Base-by-base conservation (phyloP, 2,329 filamentous ascomycete genomes). In the Alternaria infectoria region DNA sequence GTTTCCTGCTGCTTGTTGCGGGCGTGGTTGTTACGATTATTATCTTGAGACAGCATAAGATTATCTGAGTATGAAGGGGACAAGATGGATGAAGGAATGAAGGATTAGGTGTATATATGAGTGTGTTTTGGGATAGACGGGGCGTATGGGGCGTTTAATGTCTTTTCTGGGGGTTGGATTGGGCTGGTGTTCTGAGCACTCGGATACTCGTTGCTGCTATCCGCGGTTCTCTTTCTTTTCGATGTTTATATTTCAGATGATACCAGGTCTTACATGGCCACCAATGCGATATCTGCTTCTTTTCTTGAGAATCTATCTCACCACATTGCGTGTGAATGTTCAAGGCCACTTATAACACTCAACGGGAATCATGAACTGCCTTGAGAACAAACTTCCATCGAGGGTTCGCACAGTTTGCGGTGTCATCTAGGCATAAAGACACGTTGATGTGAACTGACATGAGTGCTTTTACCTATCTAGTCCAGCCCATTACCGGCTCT, bases 21-120 rank as follows among this genome's bases (percentile, higher is more conserved):
- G 83, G 78, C 1, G 74, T 83, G 2, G 81, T 86, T 11, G 78
- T 83, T 2, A 74, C 83, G 0, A 72, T 86, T 1, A 75, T 86
- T 62, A 83, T 84, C 76, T 59, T 84, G 61, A 74, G 77, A 59
- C 65, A 67, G 25, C 74, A 66, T 56, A 58, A 62, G 19, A 71
- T 79, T 17, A 73, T 79, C 15, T 78, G 64, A 73, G 13, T 1
- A 25, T 25, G 21, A 15, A 7, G 13, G 26, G 46, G 23, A n/a
- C n/a, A n/a, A n/a, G 26, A 28, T 9, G 5, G 15, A n/a, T n/a
- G n/a, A 30, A 43, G 15, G 21, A 4, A 32, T 32, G 28, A 40
- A 17, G 36, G 12, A n/a, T n/a, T n/a, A 19, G 21, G 15, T 32
- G 51, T 17, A 43, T 45, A 46, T 26, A 32, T 32, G 23, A 36